Evolutionary conservation across 2,329 filamentous ascomycete genomes (phyloP), one percentile per base, ranked within the genome.

Genomic region (Hypoxylon sp.): DNA sequence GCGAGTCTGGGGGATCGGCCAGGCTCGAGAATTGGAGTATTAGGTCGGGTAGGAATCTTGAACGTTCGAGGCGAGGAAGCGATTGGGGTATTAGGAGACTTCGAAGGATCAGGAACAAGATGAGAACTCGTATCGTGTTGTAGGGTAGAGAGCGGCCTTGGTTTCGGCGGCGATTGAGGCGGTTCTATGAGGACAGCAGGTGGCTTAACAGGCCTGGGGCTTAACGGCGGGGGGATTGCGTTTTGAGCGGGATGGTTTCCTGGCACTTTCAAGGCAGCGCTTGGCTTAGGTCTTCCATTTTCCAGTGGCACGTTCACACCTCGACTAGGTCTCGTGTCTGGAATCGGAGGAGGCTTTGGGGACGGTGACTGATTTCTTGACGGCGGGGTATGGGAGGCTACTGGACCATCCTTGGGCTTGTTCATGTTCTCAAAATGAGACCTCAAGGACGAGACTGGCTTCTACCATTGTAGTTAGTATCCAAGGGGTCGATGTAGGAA

Each of bases 371-470:
- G 64, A 66, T 76, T 77, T 52, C 77, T 77, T 41, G 79, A 69
- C 17, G 77, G 74, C 36, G 67, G 48, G 34, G 67, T 23, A 34
- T 75, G 32, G 36, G 74, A 72, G 30, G 74, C 66, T 30, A 79
- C 79, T 61, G 82, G 76, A 21, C 66, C 56, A 65, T 82, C 79
- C 61, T 82, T 82, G 59, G 79, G 70, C 76, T 84, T 87, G 71
- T 86, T 84, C 82, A 95, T 89, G 76, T 91, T 93, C 83, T 96
- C 93, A 78, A 95, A 96, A 74, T 92, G 90, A 69, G 91, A 93
- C 68, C 90, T 87, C 67, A 96, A 84, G 56, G 92, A 94, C 56
- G 93, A 96, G 55, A 96, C 92, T 25, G 93, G 92, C 82, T 90
- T 93, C 91, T 93, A 69, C 4, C 32, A 55, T 19, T 30, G 19